Evolutionary conservation across 352 stramenopile genomes (phyloP).

Genomic region (Albugo laibachii): DNA sequence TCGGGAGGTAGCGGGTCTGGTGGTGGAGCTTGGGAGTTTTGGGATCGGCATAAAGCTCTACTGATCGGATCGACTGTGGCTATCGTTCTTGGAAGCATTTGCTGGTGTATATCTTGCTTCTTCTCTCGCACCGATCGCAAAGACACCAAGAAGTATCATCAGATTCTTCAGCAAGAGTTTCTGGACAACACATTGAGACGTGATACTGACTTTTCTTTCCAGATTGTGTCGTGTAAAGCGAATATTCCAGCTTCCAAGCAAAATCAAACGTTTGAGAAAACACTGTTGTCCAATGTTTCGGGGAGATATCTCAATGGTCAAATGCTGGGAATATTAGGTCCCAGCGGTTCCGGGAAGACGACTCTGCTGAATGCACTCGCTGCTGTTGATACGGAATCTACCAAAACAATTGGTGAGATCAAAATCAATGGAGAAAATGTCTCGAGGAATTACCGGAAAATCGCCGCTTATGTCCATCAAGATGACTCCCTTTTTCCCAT

Average conservation of each 20-base stretch:
- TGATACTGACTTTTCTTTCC: constrained; percentile 29
- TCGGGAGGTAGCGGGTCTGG: constrained; percentile 10
- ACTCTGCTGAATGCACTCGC: constrained; percentile 62
- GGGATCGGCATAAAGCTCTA: neutral
- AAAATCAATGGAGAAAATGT: constrained; percentile 34
- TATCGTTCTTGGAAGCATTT: constrained; percentile 6
- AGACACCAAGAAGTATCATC: constrained; percentile 1
- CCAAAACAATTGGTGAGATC: constrained; percentile 29
- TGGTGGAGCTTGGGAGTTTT: neutral
- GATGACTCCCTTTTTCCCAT: constrained; percentile 67
- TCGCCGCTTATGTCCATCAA: constrained; percentile 78
- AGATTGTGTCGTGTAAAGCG: constrained; percentile 27
- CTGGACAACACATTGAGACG: constrained; percentile 5
- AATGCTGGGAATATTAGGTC: constrained; percentile 49
- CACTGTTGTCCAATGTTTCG: constrained; percentile 40
- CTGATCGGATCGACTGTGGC: constrained; percentile 11
- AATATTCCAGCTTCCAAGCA: neutral
- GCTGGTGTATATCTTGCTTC: constrained; percentile 8
- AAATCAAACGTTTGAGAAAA: constrained; percentile 5
- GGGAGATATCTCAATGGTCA: constrained; percentile 28
- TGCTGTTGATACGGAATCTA: constrained; percentile 41
- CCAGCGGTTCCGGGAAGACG: constrained; percentile 66
- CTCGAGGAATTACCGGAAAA: constrained; percentile 34
- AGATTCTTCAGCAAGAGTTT: constrained; percentile 6
- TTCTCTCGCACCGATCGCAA: neutral